Percentiles rank a stretch among this genome's conserved stretches.
These are phyloP conservation scores for Akebia trifoliata DNA, from an alignment of 164 flowering plant genomes.

Conservation along the genomic window DNA sequence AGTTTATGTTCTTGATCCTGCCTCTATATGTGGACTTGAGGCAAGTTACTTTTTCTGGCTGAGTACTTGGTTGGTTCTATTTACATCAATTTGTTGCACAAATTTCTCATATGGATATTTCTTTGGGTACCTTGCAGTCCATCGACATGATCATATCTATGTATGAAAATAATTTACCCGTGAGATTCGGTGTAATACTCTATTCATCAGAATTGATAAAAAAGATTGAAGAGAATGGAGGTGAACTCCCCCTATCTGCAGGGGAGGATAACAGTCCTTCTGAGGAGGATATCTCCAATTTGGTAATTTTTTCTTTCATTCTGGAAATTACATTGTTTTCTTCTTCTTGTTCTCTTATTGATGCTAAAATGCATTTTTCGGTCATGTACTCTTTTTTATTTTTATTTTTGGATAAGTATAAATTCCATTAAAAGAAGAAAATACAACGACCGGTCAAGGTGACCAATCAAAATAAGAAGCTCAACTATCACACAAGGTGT, in stretches of 20 bases:
- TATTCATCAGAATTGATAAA: conserved; percentile 61
- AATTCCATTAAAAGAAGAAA: no score
- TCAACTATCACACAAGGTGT: no score
- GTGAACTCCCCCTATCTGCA: conserved; percentile 28
- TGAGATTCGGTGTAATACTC: conserved; percentile 84
- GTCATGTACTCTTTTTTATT: no score
- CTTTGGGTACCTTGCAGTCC: conserved; percentile 40
- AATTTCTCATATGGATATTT: neutral
- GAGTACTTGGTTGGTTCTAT: neutral
- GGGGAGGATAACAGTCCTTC: conserved; percentile 23
- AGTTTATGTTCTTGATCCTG: conserved; percentile 87
- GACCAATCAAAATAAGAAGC: no score
- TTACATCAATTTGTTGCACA: neutral
- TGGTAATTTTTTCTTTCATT: conserved; percentile 46
- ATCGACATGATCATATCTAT: conserved; percentile 61
- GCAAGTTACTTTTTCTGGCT: conserved; percentile 32
- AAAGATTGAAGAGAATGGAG: conserved; percentile 51
- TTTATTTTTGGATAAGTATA: no score
- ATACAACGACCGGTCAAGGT: no score
- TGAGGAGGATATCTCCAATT: conserved; percentile 62
- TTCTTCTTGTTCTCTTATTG: neutral
- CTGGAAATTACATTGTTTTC: neutral
- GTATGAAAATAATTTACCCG: conserved; percentile 79
- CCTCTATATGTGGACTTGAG: conserved; percentile 81
- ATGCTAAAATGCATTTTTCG: no score